phyloP scores from a whole-genome alignment of 1,139 yeast genomes.

The Geotrichum australiense region DNA sequence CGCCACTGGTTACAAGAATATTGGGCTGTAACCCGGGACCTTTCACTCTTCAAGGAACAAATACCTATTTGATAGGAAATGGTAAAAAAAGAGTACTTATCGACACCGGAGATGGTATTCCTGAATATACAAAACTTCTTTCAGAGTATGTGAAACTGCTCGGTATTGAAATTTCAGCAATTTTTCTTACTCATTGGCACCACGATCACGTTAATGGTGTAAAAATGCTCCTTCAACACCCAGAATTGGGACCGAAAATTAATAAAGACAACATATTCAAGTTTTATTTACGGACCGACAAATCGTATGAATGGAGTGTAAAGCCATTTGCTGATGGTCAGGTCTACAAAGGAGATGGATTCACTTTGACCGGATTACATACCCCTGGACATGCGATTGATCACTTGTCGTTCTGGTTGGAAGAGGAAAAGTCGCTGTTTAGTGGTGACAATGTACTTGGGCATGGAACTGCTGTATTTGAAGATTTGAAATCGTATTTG shows the following conservation, averaged over 20 bases:
- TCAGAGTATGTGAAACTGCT: constrained; percentile 24
- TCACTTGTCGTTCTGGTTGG: constrained; percentile 34
- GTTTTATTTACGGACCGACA: constrained; percentile 12
- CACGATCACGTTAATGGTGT: constrained; percentile 36
- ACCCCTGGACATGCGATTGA: constrained; percentile 39
- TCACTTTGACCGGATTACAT: constrained; percentile 29
- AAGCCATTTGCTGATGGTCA: constrained; percentile 28
- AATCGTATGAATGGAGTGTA: constrained; percentile 14
- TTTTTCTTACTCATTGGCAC: constrained; percentile 38
- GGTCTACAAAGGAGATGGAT: constrained; percentile 29
- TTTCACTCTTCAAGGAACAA: constrained; percentile 39
- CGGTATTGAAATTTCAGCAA: constrained; percentile 28
- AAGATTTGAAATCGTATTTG: constrained; percentile 31
- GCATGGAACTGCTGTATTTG: constrained; percentile 36
- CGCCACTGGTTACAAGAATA: constrained; percentile 36
- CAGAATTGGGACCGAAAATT: constrained; percentile 10
- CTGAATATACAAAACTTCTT: constrained; percentile 29
- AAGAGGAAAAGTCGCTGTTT: constrained; percentile 33
- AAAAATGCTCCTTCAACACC: constrained; percentile 20
- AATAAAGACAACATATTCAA: constrained; percentile 12
- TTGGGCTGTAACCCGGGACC: constrained; percentile 37
- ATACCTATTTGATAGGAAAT: constrained; percentile 36
- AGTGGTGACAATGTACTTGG: constrained; percentile 39
- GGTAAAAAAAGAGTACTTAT: constrained; percentile 33
- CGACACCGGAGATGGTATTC: constrained; percentile 37